Evolutionary conservation across 192 early-diverging fungal genomes (phyloP).

Genomic region (Umbelopsis sp.): DNA sequence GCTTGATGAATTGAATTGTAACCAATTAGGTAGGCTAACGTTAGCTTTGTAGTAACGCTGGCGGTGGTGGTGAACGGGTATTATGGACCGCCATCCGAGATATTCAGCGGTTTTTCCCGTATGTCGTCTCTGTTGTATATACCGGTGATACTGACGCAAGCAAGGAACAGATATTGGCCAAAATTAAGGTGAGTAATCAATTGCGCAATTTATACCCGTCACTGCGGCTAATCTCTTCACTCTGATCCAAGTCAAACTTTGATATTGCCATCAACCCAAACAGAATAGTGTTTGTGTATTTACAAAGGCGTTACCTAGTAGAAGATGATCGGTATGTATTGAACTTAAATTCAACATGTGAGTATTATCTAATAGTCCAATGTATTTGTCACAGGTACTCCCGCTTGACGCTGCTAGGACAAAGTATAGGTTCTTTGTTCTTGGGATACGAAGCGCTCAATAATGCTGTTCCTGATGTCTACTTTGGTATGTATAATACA

Average conservation of each 20-base stretch:
- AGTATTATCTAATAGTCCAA: not conserved
- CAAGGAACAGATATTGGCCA: slow-evolving; percentile 59
- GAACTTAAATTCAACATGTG: not conserved
- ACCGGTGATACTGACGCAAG: slow-evolving; percentile 63
- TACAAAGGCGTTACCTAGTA: slow-evolving; percentile 66
- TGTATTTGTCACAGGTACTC: slow-evolving; percentile 56
- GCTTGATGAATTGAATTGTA: not conserved
- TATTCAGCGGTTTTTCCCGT: slow-evolving; percentile 71
- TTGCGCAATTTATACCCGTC: not conserved
- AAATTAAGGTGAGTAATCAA: slow-evolving; percentile 53
- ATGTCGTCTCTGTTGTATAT: slow-evolving; percentile 78
- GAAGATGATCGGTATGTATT: slow-evolving; percentile 62
- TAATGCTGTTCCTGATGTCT: slow-evolving; percentile 74
- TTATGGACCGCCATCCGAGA: slow-evolving; percentile 89
- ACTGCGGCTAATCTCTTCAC: not conserved
- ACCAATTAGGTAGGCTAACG: not conserved
- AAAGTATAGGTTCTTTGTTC: slow-evolving; percentile 81
- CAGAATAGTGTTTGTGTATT: slow-evolving; percentile 62
- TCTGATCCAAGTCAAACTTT: slow-evolving; percentile 53
- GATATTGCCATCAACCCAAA: slow-evolving; percentile 62
- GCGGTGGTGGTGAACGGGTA: slow-evolving; percentile 97
- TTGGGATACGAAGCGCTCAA: slow-evolving; percentile 77
- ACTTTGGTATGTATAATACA: slow-evolving; percentile 58
- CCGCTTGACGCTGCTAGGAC: slow-evolving; percentile 81
- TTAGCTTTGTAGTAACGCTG: slow-evolving; percentile 62